phyloP scores from a whole-genome alignment of 2,329 filamentous ascomycete genomes.

The Aspergillus niger region DNA sequence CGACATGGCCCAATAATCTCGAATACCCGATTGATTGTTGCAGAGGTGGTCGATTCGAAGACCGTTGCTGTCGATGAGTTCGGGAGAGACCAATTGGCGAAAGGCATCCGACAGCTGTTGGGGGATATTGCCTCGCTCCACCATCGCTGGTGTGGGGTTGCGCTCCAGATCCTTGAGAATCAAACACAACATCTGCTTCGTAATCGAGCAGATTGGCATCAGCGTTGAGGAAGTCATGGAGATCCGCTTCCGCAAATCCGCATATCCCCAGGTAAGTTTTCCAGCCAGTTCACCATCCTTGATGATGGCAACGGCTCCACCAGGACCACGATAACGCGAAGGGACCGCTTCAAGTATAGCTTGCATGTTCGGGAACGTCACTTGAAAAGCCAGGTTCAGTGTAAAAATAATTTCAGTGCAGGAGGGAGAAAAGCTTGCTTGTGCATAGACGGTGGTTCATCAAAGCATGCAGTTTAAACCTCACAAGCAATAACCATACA shows the following conservation, averaged over 20 bases:
- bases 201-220: constrained; percentile 52
- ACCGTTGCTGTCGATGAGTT: constrained; percentile 24
- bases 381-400: neutral
- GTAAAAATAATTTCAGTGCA: neutral
- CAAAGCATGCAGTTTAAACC: neutral
- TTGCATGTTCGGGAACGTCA: constrained; percentile 6
- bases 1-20: constrained; percentile 51
- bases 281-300: constrained; percentile 46
- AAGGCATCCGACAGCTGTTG: constrained; percentile 35
- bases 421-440: neutral
- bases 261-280: constrained; percentile 47
- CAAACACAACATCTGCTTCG: constrained; percentile 50
- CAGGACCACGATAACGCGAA: constrained; percentile 40
- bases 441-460: neutral
- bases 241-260: constrained; percentile 43
- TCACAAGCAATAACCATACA: no score
- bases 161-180: constrained; percentile 39
- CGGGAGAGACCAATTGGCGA: constrained; percentile 21
- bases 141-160: constrained; percentile 34
- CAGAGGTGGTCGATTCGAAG: constrained; percentile 42
- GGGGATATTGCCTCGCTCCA: constrained; percentile 31
- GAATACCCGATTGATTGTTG: constrained; percentile 48
- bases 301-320: constrained; percentile 46
- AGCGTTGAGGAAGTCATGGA: constrained; percentile 40
- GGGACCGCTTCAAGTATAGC: constrained; percentile 23